Evolutionary conservation across 2,329 filamentous ascomycete species (phyloP).

Genomic region (Hymenotorrendiella dingleyae): DNA sequence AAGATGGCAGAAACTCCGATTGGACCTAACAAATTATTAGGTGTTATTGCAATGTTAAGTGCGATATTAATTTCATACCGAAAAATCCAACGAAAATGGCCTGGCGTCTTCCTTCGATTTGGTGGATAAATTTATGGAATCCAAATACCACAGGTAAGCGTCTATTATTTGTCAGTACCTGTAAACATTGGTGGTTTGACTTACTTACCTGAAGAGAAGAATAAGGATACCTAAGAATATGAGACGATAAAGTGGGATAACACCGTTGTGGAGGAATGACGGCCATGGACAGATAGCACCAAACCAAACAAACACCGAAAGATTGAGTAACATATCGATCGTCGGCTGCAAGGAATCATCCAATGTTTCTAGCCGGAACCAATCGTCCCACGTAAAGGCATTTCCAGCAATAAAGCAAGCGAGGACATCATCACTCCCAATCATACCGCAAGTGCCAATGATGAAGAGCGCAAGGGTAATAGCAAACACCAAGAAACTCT

Average conservation of each 20-base stretch:
- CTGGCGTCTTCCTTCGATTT: conserved; percentile 69
- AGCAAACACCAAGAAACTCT: conserved; percentile 47
- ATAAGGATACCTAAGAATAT: conserved; percentile 69
- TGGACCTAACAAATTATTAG: too few relatives aligned
- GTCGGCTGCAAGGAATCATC: conserved; percentile 93
- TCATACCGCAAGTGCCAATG: conserved; percentile 82
- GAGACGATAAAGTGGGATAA: conserved; percentile 70
- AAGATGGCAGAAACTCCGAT: conserved; percentile 89
- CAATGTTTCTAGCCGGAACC: conserved; percentile 82
- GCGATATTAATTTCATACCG: too few relatives aligned
- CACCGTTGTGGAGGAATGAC: conserved; percentile 57
- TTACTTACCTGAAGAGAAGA: conserved; percentile 55
- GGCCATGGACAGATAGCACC: conserved; percentile 80
- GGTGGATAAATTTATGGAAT: conserved; percentile 69
- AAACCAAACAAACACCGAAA: conserved; percentile 81
- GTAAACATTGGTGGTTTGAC: neutral
- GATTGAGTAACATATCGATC: conserved; percentile 87
- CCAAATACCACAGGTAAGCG: conserved; percentile 71
- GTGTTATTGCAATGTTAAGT: too few relatives aligned
- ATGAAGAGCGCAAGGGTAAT: conserved; percentile 83
- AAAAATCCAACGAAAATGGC: conserved; percentile 89
- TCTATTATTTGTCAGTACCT: conserved; percentile 13
- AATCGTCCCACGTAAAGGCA: conserved; percentile 87
- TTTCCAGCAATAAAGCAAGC: conserved; percentile 93
- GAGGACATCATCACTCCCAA: conserved; percentile 83